phyloP scores from a whole-genome alignment of 208 protist genomes.

The Leishmania arabica region DNA sequence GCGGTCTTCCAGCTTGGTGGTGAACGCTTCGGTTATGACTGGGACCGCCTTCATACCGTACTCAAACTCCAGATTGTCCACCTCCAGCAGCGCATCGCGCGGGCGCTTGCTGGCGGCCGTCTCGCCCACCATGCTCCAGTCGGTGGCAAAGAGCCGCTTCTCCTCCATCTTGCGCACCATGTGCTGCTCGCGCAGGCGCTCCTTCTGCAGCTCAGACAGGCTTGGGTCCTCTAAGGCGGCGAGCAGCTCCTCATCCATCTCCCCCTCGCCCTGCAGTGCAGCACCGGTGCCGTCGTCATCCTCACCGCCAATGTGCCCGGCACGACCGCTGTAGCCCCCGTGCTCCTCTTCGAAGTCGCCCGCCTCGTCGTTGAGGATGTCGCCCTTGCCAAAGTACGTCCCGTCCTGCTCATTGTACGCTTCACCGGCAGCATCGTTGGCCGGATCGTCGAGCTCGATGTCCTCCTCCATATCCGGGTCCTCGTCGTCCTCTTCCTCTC shows the following conservation, averaged over 20 bases:
- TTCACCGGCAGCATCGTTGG: conserved; percentile 16
- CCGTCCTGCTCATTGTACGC: conserved; percentile 28
- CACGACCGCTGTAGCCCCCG: conserved; percentile 27
- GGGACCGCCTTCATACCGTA: conserved; percentile 88
- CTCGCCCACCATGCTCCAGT: conserved; percentile 90
- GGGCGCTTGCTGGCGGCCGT: conserved; percentile 71
- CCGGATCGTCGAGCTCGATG: conserved; percentile 62
- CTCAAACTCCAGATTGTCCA: conserved; percentile 86
- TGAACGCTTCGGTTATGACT: conserved; percentile 86
- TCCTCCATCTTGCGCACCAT: conserved; percentile 75
- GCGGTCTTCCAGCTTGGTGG: conserved; percentile 85
- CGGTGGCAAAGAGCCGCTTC: conserved; percentile 68
- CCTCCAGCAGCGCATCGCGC: conserved; percentile 84
- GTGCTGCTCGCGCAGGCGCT: conserved; percentile 71
- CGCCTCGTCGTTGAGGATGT: conserved; percentile 48
- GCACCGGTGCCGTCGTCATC: conserved; percentile 9
- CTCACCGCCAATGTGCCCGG: conserved; percentile 23
- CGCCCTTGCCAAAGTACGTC: conserved; percentile 32
- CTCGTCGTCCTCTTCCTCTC: conserved; percentile 48
- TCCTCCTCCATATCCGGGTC: conserved; percentile 70
- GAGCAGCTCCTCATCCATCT: conserved; percentile 67
- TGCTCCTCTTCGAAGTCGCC: conserved; percentile 56
- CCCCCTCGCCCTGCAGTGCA: conserved; percentile 11
- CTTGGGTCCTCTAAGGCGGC: conserved; percentile 59
- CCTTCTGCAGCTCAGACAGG: conserved; percentile 72